A percentile compares a stretch with the other conserved stretches of the same genome.
phyloP scores from a whole-genome alignment of 306 rosid species.

The Luffa aegyptiaca region DNA sequence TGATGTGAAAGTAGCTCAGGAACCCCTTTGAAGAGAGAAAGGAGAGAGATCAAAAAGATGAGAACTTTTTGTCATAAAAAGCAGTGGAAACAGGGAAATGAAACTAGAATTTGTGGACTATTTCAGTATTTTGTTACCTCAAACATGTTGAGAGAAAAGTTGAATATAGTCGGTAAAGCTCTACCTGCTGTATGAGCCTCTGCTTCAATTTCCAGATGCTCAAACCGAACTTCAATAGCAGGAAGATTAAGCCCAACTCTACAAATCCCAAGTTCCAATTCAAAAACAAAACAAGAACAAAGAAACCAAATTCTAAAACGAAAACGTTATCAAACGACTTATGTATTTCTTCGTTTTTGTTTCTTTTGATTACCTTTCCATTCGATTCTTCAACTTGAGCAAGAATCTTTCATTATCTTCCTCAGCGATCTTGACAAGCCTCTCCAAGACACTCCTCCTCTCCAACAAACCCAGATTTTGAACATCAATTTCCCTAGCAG shows the following conservation, averaged over 20 bases:
- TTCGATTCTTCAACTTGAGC: conserved; percentile 55
- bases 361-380: conserved; percentile 33
- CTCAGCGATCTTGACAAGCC: conserved; percentile 57
- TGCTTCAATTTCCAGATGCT: conserved; percentile 65
- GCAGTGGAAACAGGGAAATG: neutral
- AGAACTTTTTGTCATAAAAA: neutral
- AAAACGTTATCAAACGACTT: neutral
- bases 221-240: conserved; percentile 77
- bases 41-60: neutral
- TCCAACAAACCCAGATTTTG: conserved; percentile 50
- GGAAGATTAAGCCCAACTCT: conserved; percentile 83
- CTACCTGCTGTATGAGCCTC: conserved; percentile 66
- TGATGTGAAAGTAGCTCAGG: conserved; percentile 15
- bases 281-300: neutral
- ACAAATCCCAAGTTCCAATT: neutral
- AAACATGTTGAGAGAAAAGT: conserved; percentile 45
- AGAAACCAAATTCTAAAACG: no score
- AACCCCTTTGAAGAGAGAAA: conserved; percentile 15
- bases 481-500: conserved; percentile 42
- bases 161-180: conserved; percentile 65
- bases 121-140: conserved; percentile 18
- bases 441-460: conserved; percentile 59
- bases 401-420: conserved; percentile 75
- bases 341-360: neutral
- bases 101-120: neutral